These are phyloP conservation scores for Blastocladiella emersonii DNA, from an alignment of 371 early-diverging fungal genomes.

Conservation along the genomic window DNA sequence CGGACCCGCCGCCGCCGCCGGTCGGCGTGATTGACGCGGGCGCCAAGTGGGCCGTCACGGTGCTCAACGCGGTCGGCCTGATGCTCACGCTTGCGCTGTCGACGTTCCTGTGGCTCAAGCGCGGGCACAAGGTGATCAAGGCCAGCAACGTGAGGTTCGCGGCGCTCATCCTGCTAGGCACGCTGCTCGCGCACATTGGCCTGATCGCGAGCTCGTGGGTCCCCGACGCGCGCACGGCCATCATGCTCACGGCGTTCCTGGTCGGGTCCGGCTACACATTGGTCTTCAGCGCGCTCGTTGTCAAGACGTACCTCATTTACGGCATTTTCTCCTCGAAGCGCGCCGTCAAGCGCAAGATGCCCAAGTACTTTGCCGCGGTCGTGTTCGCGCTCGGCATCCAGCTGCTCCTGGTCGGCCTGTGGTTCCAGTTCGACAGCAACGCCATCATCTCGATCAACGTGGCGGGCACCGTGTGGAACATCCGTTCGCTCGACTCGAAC, in stretches of 20 bases:
- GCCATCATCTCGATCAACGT: not conserved
- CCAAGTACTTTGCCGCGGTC: not conserved
- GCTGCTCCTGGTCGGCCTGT: not conserved
- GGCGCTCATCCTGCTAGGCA: not conserved
- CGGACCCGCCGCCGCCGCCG: not conserved
- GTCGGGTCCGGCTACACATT: not conserved
- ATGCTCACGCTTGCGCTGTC: not conserved
- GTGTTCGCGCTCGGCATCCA: not conserved
- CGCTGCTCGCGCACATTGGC: not conserved
- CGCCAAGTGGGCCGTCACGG: not conserved
- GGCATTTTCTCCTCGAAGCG: not conserved
- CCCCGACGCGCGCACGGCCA: not conserved
- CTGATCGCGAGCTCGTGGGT: not conserved
- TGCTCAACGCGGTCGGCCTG: not conserved
- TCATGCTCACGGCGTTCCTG: not conserved
- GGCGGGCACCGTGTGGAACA: not conserved
- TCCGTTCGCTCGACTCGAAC: not conserved
- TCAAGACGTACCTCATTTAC: not conserved
- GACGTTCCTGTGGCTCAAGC: not conserved
- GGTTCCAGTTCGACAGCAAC: not conserved
- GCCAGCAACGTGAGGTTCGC: not conserved
- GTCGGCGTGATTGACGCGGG: not conserved
- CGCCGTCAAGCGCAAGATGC: not conserved
- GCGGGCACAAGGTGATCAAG: not conserved
- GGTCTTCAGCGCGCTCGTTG: not conserved